phyloP scores from a whole-genome alignment of 257 asterid species.

The Solanum bulbocastanum region DNA sequence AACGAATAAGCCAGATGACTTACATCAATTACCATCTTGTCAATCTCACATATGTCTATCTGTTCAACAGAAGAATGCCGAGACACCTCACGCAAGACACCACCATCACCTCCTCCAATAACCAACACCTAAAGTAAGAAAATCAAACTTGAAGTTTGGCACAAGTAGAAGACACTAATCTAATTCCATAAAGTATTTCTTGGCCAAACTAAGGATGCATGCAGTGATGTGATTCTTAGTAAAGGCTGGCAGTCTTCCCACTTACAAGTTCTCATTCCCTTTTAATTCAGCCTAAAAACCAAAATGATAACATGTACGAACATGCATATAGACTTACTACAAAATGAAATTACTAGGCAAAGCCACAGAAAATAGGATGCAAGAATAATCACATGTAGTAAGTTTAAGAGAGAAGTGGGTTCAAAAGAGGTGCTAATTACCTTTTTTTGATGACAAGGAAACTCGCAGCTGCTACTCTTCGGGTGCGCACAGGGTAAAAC shows the following conservation, averaged over 20 bases:
- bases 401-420: background rate
- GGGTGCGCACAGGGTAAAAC: no score
- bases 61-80: slow-evolving; percentile 88
- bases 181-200: background rate
- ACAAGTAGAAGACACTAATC: background rate
- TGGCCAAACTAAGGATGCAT: background rate
- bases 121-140: slow-evolving; percentile 62
- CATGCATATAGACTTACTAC: background rate
- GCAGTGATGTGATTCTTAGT: background rate
- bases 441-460: no score
- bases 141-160: background rate
- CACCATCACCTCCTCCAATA: slow-evolving; percentile 99
- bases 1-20: slow-evolving; percentile 10
- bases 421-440: no score
- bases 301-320: background rate
- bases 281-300: background rate
- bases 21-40: slow-evolving; percentile 94
- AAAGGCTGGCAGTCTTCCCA: background rate
- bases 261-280: background rate
- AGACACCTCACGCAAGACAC: slow-evolving; percentile 93
- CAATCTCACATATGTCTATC: slow-evolving; percentile 96
- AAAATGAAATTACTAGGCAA: background rate
- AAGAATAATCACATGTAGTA: background rate
- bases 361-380: background rate
- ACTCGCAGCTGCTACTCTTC: no score